Evolutionary conservation across 169 alveolate species (phyloP).

Genomic region (Eimeria necatrix): DNA sequence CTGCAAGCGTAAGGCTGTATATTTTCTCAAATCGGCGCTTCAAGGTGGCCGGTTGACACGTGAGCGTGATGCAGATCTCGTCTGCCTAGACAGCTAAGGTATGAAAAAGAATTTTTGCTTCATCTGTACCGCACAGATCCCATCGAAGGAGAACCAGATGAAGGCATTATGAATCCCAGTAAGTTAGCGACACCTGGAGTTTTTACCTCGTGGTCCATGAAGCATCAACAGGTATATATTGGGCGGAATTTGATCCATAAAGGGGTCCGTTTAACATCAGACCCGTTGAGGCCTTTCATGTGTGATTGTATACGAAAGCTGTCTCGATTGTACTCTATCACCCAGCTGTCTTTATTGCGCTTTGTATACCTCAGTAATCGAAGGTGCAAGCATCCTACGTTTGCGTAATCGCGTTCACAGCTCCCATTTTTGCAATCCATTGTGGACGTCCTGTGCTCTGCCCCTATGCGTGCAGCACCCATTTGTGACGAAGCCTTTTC

Average conservation of each 20-base stretch:
- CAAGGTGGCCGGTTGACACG: background rate
- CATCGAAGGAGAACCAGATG: constrained; percentile 24
- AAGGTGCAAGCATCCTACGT: no score
- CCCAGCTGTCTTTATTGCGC: no score
- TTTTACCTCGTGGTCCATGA: no score
- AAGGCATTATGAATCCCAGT: constrained; percentile 74
- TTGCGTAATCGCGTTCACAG: no score
- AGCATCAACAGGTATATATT: no score
- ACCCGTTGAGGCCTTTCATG: no score
- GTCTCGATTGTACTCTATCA: no score
- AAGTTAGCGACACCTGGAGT: background rate
- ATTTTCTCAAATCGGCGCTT: background rate
- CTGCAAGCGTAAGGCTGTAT: constrained; percentile 70
- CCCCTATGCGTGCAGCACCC: constrained; percentile 54
- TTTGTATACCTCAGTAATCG: no score
- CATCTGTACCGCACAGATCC: constrained; percentile 10
- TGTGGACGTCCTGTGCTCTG: background rate
- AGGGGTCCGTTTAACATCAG: no score
- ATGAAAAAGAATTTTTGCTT: background rate
- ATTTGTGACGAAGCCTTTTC: constrained; percentile 63
- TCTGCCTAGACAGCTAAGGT: background rate
- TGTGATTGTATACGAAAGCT: no score
- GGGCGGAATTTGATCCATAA: no score
- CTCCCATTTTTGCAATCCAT: background rate
- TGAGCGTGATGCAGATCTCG: background rate